Evolutionary conservation across 768 basidiomycete species (phyloP), one percentile per base, ranked within the genome.

Genomic region (Agrocybe chaxingu): DNA sequence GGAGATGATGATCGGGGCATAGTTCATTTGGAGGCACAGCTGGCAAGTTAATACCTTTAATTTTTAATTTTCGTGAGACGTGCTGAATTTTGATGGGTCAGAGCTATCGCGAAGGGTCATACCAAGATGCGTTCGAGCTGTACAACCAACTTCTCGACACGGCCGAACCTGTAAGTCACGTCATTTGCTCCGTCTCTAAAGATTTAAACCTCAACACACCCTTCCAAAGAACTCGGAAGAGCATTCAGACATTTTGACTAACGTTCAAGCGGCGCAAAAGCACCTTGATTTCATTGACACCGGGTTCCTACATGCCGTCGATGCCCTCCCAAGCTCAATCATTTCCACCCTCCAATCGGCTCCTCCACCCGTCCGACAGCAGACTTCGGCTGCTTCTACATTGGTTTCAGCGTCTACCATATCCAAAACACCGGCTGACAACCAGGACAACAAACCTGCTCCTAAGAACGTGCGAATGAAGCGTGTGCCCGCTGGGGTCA

Each of bases 271-370:
- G 4, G 78, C 92, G 2, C 83, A 90, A 62, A 77, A 78, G 51
- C 91, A 93, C 63, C 79, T 92, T 50, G 87, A 92, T 62, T 97
- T 96, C 71, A 80, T 91, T 66, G 80, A 80, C 60, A 77, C 80
- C 19, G 82, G 79, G 41, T 92, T 80, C 70, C 72, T 82, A 34
- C 82, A 71, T 53, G 75, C 80, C 19, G 73, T 91, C n/a, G 82
- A 83, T 61, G 63, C 73, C 29, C 70, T 90, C 31, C 81, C 84
- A 4, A 60, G 75, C 19, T 66, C 79, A 3, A 58, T 81, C 45
- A 73, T 74, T 19, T 72, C 73, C 48, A 68, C 72, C 18, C 71
- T 92, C 42, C 86, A 90, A 66, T 74, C 81, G 35, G 71, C 77
- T 42, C 85, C 86, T 31, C 84, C 87, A 70, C 55, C 74, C 69